Percentiles rank a stretch among this genome's conserved stretches.
Evolutionary conservation across 2,329 filamentous ascomycete genomes (phyloP).

Genomic region (Ophiostoma himal-ulmi): DNA sequence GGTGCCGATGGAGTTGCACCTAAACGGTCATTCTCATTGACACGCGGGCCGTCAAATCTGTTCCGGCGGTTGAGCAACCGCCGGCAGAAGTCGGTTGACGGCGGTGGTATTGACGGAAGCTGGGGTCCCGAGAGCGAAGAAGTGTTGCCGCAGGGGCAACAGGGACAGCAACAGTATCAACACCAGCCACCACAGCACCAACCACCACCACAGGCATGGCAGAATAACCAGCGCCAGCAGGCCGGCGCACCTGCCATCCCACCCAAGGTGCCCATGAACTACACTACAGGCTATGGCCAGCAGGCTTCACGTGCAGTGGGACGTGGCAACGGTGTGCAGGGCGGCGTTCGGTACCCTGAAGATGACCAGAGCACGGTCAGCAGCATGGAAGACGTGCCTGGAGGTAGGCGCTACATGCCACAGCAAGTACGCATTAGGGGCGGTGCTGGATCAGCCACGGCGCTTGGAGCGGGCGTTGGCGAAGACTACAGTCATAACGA

Average conservation of each 20-base stretch:
- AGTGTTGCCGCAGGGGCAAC: conserved; percentile 23
- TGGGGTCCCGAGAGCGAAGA: conserved; percentile 45
- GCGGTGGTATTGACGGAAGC: conserved; percentile 51
- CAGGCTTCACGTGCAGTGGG: background rate
- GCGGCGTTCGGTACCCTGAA: conserved; percentile 18
- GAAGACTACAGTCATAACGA: conserved; percentile 43
- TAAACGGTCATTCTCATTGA: conserved; percentile 45
- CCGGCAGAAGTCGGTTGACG: conserved; percentile 39
- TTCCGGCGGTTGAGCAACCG: conserved; percentile 38
- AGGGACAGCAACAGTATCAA: conserved; percentile 15
- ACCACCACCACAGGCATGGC: background rate
- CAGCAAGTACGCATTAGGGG: conserved; percentile 21
- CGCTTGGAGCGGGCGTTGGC: conserved; percentile 29
- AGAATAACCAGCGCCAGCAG: conserved; percentile 12
- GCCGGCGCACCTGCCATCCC: conserved; percentile 9
- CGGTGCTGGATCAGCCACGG: conserved; percentile 25
- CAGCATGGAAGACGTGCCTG: conserved; percentile 26
- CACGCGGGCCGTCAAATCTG: conserved; percentile 39
- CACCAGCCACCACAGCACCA: background rate
- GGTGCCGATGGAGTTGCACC: background rate
- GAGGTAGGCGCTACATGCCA: background rate
- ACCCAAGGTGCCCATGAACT: conserved; percentile 11
- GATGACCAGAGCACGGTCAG: conserved; percentile 30
- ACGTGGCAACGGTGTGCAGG: background rate
- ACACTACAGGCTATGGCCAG: background rate